Base-by-base conservation (phyloP, 805 yeast genomes). In the Yarrowia porcina region DNA sequence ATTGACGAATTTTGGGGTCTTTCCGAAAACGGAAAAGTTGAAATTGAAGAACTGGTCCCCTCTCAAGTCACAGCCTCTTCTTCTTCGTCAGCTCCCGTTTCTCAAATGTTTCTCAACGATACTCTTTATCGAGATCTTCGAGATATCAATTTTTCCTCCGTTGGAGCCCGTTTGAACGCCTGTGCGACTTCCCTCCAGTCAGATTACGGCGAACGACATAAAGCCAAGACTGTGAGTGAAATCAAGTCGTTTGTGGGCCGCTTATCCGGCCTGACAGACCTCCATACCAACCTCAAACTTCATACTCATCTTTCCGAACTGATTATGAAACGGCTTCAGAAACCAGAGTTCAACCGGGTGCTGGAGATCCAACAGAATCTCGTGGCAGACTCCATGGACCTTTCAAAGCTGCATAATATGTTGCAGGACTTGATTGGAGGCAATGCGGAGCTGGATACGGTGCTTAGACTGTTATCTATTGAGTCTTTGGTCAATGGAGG, bases 291-390 rank as follows among this genome's bases (percentile, higher is more conserved):
- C 67, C 80, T 94, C 28, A 83, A 87, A 66, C 81, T 83, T 63
- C 96, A 90, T 71, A 89, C 97, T 0, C 75, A 74, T 4, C 73
- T 91, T n/a, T 88, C 93, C 10, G 94, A 90, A 68, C 76, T 76
- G 32, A 78, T 89, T 1, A 75, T 89, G 69, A 70, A 75, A 12
- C 73, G 75, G 36, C 82, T 85, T 17, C 77, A 77, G 42, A 63
- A 72, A 1, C 69, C 70, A 4, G 66, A 69, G 13, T 71, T 70
- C 47, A 68, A 70, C 62, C 66, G 64, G 17, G 67, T 66, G 33
- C 68, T 73, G 18, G 72, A 71, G 30, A 66, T 75, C 8, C 77
- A 75, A 54, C 92, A 90, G 71, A 90, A 87, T 59, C 76, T 91
- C 1, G 75, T 90, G 42, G 81, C 83, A 7, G 82, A 83, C 56